Percentiles rank a stretch among this genome's conserved stretches.
These are phyloP conservation scores for Ustulina deusta DNA, from an alignment of 2,329 filamentous ascomycete genomes.

Conservation along the genomic window DNA sequence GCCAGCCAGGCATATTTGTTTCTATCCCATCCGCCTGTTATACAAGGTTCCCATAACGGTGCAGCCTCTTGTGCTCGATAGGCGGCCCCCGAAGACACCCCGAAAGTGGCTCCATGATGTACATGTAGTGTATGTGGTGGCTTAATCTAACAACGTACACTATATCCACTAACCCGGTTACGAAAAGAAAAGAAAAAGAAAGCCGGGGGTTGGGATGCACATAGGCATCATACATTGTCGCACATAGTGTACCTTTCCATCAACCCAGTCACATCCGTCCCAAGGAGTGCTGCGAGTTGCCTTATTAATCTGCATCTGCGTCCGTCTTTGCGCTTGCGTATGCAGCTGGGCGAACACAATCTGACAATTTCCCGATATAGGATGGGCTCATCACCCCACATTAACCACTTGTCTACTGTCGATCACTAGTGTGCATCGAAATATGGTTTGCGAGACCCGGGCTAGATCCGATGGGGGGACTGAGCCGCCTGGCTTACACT, in stretches of 20 bases:
- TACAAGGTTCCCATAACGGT: constrained; percentile 26
- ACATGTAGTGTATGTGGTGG: constrained; percentile 1
- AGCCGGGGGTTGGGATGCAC: neutral
- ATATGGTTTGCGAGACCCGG: constrained; percentile 21
- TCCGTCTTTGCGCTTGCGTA: constrained; percentile 7
- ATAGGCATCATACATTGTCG: neutral
- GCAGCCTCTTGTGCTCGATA: constrained; percentile 15
- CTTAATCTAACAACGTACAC: constrained; percentile 11
- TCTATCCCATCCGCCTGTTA: constrained; percentile 13
- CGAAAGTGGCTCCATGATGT: constrained; percentile 3
- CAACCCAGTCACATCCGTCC: neutral
- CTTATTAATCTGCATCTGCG: constrained; percentile 19
- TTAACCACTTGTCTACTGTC: constrained; percentile 11
- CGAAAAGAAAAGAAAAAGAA: constrained; percentile 8
- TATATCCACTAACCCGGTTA: constrained; percentile 24
- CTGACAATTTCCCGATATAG: constrained; percentile 25
- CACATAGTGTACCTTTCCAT: constrained; percentile 8
- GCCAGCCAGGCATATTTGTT: constrained; percentile 17
- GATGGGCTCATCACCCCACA: constrained; percentile 23
- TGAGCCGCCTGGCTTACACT: constrained; percentile 18
- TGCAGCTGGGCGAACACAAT: constrained; percentile 14
- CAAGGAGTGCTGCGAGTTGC: constrained; percentile 13
- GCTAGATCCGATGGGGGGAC: constrained; percentile 29
- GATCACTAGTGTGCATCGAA: constrained; percentile 10
- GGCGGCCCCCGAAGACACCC: neutral